Evolutionary conservation across 257 asterid species (phyloP).

Genomic region (Paraleonurus japonicus): DNA sequence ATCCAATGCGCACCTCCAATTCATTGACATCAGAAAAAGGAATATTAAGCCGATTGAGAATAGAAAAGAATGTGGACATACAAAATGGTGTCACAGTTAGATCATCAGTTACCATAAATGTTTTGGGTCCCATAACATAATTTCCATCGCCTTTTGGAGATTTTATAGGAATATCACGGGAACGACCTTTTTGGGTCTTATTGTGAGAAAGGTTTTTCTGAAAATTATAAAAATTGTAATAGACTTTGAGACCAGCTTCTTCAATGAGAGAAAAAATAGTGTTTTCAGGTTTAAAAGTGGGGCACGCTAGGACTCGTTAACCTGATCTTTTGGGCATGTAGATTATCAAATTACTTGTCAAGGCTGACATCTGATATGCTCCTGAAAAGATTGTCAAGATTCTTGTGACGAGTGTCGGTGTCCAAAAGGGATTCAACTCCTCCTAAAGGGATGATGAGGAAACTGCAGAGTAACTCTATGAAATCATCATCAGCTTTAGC

Average conservation of each 20-base stretch:
- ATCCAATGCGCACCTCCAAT: conserved; percentile 6
- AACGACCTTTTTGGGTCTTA: too few relatives aligned
- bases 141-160: neutral
- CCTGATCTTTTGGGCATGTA: neutral
- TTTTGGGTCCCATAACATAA: conserved; percentile 7
- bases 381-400: conserved; percentile 22
- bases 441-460: conserved; percentile 25
- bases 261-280: conserved; percentile 16
- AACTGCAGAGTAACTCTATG: conserved; percentile 15
- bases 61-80: neutral
- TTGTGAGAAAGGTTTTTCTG: neutral
- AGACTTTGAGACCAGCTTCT: neutral
- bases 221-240: too few relatives aligned
- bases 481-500: conserved; percentile 22
- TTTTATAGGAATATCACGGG: neutral
- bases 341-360: neutral
- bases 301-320: conserved; percentile 23
- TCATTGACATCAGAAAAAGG: conserved; percentile 10
- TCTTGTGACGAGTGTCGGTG: neutral
- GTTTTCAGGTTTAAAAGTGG: neutral
- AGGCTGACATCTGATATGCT: neutral
- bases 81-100: conserved; percentile 19
- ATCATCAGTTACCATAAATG: conserved; percentile 24
- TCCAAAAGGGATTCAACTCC: conserved; percentile 21
- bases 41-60: neutral